Percentiles rank a stretch among this genome's conserved stretches.
These are phyloP conservation scores for Rhododendron ferrugineum DNA, from an alignment of 148 eudicot genomes.

Conservation along the genomic window DNA sequence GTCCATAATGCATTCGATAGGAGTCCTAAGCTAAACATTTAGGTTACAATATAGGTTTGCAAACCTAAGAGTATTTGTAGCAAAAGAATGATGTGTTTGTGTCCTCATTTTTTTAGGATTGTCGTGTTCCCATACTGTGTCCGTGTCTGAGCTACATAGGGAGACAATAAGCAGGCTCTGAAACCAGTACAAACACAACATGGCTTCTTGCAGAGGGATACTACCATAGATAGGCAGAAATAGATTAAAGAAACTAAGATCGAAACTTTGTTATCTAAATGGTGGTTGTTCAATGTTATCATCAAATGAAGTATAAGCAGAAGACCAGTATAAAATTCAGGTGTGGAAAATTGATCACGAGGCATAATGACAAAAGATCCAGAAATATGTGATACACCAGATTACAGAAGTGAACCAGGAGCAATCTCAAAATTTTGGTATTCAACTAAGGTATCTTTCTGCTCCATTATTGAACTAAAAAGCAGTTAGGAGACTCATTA, in stretches of 20 bases:
- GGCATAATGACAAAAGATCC: not conserved
- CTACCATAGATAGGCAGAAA: not conserved
- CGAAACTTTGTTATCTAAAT: not conserved
- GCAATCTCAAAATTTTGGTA: too few relatives aligned
- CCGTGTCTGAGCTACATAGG: too few relatives aligned
- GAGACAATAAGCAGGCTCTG: not conserved
- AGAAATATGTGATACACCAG: not conserved
- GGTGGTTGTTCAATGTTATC: not conserved
- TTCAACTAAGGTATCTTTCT: not conserved
- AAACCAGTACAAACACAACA: not conserved
- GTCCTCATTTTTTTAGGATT: too few relatives aligned
- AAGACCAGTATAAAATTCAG: not conserved
- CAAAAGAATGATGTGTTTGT: too few relatives aligned
- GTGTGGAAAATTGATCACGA: not conserved
- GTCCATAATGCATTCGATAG: too few relatives aligned
- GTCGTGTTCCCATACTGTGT: too few relatives aligned
- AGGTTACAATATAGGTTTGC: too few relatives aligned
- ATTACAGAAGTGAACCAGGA: too few relatives aligned
- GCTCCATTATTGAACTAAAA: not conserved
- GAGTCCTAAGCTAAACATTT: too few relatives aligned
- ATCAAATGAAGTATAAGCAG: not conserved
- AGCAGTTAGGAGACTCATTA: not conserved
- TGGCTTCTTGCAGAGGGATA: conserved; percentile 1
- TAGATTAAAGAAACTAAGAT: not conserved
- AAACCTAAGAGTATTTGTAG: too few relatives aligned